Percentiles rank a stretch among this genome's conserved stretches.
These are phyloP conservation scores for Eucalyptus pauciflora DNA, from an alignment of 345 rosid genomes.

Conservation along the genomic window DNA sequence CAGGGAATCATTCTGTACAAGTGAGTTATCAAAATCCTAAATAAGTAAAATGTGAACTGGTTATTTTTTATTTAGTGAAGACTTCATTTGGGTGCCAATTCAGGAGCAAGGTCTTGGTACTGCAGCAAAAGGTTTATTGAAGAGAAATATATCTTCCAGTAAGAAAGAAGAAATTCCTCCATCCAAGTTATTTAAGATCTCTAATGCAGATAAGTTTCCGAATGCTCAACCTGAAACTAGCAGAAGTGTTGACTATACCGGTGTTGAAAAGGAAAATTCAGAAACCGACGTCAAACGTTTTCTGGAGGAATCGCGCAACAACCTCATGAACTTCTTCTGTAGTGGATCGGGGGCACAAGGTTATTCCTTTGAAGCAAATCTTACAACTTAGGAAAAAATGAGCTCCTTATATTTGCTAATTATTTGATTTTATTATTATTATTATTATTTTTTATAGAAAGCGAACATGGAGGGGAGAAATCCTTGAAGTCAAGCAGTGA, in stretches of 20 bases:
- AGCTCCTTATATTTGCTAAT: not conserved
- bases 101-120: not conserved
- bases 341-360: not conserved
- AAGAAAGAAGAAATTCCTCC: not conserved
- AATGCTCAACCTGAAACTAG: not conserved
- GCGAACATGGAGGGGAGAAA: not conserved
- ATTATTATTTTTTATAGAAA: not conserved
- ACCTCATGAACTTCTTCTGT: not conserved
- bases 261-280: not conserved
- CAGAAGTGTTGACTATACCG: not conserved
- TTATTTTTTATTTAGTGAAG: not conserved
- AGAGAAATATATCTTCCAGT: not conserved
- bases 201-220: not conserved
- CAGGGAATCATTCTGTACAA: not conserved
- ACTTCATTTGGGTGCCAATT: not conserved
- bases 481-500: not conserved
- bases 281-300: not conserved
- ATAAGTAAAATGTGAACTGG: not conserved
- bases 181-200: not conserved
- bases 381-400: not conserved
- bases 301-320: not conserved
- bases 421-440: not conserved
- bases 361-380: not conserved
- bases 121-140: not conserved
- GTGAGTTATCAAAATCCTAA: not conserved